Conservation (phyloP, 495 filamentous ascomycete species). For the Penicillium canescens region DNA sequence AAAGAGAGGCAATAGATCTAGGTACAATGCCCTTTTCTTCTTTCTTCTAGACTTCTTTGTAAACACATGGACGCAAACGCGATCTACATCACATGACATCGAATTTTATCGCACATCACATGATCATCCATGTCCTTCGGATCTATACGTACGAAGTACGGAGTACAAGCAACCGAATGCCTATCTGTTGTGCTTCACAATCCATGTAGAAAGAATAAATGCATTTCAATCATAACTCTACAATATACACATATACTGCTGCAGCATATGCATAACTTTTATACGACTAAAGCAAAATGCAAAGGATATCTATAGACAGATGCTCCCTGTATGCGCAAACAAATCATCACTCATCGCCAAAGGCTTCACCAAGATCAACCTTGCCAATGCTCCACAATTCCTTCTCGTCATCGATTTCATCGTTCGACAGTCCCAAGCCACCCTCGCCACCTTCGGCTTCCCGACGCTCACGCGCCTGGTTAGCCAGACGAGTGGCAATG, state of each 20-base stretch:
- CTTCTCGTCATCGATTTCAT: constrained; percentile 90
- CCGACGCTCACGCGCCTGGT: constrained; percentile 80
- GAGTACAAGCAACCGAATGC: too few relatives aligned
- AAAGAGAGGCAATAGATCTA: background rate
- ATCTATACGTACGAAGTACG: too few relatives aligned
- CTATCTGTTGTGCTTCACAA: background rate
- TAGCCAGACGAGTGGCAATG: constrained; percentile 76
- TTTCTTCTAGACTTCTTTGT: background rate
- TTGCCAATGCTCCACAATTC: constrained; percentile 95
- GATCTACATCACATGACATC: too few relatives aligned
- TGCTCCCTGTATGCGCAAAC: constrained; percentile 17
- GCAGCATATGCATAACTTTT: constrained; percentile 21
- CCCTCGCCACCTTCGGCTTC: constrained; percentile 90
- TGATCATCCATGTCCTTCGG: too few relatives aligned
- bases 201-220: background rate
- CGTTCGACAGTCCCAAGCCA: constrained; percentile 78
- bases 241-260: constrained; percentile 12
- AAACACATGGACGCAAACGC: too few relatives aligned
- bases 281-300: constrained; percentile 19
- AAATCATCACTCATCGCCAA: constrained; percentile 47
- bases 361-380: constrained; percentile 76
- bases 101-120: too few relatives aligned
- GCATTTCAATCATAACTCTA: constrained; percentile 21
- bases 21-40: background rate
- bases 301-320: constrained; percentile 32